These are phyloP conservation scores for Fraxinus velutina DNA, from an alignment of 305 asterid genomes.

Conservation along the genomic window DNA sequence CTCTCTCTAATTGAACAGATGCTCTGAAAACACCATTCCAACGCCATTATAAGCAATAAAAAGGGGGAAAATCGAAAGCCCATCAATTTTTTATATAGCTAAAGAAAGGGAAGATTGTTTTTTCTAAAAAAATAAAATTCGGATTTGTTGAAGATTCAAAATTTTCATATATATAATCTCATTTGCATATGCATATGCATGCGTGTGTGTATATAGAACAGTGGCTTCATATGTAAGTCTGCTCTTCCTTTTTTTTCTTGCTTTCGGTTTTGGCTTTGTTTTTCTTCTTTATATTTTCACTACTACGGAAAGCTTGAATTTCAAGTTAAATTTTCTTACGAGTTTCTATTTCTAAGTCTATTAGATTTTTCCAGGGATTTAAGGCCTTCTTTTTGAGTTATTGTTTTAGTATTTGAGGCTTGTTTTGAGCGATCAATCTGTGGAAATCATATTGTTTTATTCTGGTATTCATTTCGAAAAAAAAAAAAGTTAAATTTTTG, in stretches of 20 bases:
- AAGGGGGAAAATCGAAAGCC: background rate
- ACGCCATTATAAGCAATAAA: background rate
- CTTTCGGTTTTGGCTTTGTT: background rate
- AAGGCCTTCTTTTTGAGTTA: conserved; percentile 40
- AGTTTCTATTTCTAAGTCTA: background rate
- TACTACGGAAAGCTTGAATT: background rate
- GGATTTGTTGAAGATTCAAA: background rate
- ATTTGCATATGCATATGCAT: background rate
- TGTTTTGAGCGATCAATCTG: conserved; percentile 7
- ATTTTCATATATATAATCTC: background rate
- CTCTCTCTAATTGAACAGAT: background rate
- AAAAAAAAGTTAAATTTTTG: background rate
- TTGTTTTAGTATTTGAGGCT: conserved; percentile 20
- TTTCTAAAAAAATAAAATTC: background rate
- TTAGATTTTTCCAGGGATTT: conserved; percentile 22
- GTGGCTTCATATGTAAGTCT: conserved; percentile 43
- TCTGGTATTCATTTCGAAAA: background rate
- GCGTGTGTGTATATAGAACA: conserved; percentile 33
- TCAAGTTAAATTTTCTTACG: background rate
- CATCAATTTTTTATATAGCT: background rate
- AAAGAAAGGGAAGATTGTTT: background rate
- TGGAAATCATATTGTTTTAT: conserved; percentile 2
- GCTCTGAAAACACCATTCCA: background rate
- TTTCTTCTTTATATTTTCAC: background rate
- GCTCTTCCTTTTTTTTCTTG: background rate